Evolutionary conservation across 2,329 filamentous ascomycete genomes (phyloP).

Genomic region (Trichoderma sp.): DNA sequence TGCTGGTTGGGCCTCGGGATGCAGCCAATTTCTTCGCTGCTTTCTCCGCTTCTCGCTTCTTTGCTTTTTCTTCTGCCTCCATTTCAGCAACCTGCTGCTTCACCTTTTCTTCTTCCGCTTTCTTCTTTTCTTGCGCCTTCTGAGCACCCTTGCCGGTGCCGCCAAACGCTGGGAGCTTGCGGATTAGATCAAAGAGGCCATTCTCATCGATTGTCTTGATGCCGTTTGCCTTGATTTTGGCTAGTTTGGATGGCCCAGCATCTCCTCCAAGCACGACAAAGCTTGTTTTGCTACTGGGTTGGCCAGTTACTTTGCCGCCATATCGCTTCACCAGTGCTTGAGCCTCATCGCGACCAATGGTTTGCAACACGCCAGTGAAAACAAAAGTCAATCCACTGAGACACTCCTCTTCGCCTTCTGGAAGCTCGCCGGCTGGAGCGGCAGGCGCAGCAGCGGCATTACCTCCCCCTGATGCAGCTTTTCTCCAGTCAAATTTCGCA

Average conservation of each 20-base stretch:
- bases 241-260: conserved; percentile 89
- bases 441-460: conserved; percentile 63
- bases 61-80: conserved; percentile 73
- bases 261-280: conserved; percentile 91
- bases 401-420: conserved; percentile 84
- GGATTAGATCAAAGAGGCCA: conserved; percentile 85
- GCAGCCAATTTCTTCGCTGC: conserved; percentile 46
- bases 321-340: conserved; percentile 87
- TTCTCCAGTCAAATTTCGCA: conserved; percentile 79
- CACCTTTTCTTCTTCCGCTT: conserved; percentile 81
- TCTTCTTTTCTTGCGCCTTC: conserved; percentile 80
- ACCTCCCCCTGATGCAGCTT: conserved; percentile 56
- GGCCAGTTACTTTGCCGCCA: conserved; percentile 84
- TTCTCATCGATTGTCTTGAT: conserved; percentile 95
- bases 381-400: conserved; percentile 89
- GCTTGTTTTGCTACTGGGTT: conserved; percentile 88
- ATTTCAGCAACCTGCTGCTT: conserved; percentile 80
- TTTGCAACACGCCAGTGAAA: conserved; percentile 85
- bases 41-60: conserved; percentile 55
- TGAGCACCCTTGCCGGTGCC: conserved; percentile 86
- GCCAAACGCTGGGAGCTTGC: conserved; percentile 77
- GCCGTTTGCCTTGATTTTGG: conserved; percentile 75
- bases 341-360: conserved; percentile 80
- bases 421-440: conserved; percentile 68
- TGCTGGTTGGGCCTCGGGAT: conserved; percentile 32